These are phyloP conservation scores for Isoetes taiwanensis DNA, from an alignment of 75 land plant species.

Conservation along the genomic window DNA sequence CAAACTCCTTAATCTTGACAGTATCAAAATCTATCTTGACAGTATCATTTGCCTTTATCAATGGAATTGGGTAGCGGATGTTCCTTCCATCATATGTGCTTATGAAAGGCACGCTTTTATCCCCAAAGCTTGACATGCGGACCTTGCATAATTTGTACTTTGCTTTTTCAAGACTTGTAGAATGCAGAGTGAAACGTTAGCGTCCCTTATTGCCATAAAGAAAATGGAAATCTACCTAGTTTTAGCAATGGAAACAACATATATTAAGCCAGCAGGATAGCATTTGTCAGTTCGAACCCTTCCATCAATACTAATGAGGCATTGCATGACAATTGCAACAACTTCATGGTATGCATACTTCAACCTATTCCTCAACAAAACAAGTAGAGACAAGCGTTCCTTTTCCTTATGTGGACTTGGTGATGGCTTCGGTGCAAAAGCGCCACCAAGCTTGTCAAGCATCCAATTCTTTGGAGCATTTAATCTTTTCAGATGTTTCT, in stretches of 20 bases:
- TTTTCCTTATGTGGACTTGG: conserved; percentile 3
- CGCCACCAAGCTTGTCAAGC: conserved; percentile 7
- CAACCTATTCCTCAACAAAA: neutral
- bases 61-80: neutral
- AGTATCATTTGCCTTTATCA: conserved; percentile 5
- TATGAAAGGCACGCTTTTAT: neutral
- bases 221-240: neutral
- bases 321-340: neutral
- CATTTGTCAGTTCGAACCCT: conserved; percentile 2
- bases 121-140: neutral
- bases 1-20: conserved; percentile 4
- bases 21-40: conserved; percentile 2
- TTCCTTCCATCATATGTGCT: neutral
- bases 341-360: conserved; percentile 4
- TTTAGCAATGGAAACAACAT: neutral
- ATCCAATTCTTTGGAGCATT: conserved; percentile 4
- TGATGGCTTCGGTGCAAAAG: conserved; percentile 8
- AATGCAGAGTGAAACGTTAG: neutral
- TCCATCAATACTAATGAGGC: neutral
- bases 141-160: conserved; percentile 2
- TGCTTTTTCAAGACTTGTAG: neutral
- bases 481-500: neutral
- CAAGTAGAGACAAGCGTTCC: conserved; percentile 1
- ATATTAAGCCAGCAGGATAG: conserved; percentile 2
- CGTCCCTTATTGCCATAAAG: conserved; percentile 1